Conservation (phyloP, 179 eudicot species). For the Vitellaria paradoxa region DNA sequence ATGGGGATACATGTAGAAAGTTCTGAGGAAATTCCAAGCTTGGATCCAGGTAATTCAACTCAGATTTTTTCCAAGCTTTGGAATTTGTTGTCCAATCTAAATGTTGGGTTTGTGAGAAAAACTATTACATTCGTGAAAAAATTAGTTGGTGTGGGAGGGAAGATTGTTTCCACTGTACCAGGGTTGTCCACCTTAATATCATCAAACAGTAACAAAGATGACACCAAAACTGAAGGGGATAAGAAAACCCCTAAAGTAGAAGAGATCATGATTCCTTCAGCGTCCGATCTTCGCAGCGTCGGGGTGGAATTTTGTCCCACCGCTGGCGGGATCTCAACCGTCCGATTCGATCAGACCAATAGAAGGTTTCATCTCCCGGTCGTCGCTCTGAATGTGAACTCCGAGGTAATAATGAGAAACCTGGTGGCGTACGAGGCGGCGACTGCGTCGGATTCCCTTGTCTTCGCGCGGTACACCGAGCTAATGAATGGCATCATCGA, state of each 20-base stretch:
- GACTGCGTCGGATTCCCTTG: not conserved
- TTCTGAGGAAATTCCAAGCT: not conserved
- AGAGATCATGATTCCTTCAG: constrained; percentile 15
- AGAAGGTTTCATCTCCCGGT: constrained; percentile 6
- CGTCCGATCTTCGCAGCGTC: not conserved
- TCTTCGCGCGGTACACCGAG: constrained; percentile 16
- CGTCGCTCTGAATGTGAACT: not conserved
- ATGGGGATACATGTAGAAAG: not conserved
- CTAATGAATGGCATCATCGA: constrained; percentile 40
- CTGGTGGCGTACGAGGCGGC: constrained; percentile 21
- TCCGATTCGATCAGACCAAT: not conserved
- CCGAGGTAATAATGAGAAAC: constrained; percentile 24
- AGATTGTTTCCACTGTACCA: not conserved
- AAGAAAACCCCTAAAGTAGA: constrained; percentile 5
- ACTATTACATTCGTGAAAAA: not conserved
- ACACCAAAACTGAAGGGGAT: not conserved
- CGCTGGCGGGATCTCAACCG: constrained; percentile 6
- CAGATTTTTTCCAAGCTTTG: not conserved
- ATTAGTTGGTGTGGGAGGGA: not conserved
- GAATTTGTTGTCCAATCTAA: not conserved
- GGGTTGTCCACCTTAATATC: not conserved
- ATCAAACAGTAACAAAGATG: not conserved
- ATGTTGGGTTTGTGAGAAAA: not conserved
- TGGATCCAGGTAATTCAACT: not conserved
- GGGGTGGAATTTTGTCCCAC: constrained; percentile 11